These are phyloP conservation scores for Hysterium pulicare DNA, from an alignment of 2,329 filamentous ascomycete genomes.

Conservation along the genomic window DNA sequence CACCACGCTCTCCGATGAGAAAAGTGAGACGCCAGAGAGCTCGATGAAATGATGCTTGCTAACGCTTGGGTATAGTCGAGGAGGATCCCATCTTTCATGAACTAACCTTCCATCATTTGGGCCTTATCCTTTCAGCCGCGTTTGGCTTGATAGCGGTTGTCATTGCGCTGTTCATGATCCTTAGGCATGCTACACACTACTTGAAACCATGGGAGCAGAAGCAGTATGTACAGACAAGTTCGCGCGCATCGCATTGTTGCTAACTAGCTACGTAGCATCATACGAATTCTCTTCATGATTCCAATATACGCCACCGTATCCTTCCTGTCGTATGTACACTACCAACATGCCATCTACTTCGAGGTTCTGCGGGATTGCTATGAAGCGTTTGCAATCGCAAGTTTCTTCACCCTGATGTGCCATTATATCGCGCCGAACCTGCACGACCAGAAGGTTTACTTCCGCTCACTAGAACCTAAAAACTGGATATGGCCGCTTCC, in stretches of 20 bases:
- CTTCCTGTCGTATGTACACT: constrained; percentile 70
- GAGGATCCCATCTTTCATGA: constrained; percentile 53
- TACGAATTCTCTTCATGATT: constrained; percentile 85
- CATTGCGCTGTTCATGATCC: constrained; percentile 54
- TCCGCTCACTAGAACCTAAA: constrained; percentile 64
- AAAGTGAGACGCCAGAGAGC: constrained; percentile 25
- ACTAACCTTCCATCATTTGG: constrained; percentile 56
- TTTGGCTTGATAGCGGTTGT: constrained; percentile 52
- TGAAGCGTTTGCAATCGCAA: constrained; percentile 82
- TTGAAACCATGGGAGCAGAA: constrained; percentile 58
- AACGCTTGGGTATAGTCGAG: constrained; percentile 21
- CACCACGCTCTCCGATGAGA: constrained; percentile 46
- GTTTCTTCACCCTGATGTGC: constrained; percentile 80
- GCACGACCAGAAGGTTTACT: constrained; percentile 79
- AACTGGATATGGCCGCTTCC: constrained; percentile 73
- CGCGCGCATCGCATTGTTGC: constrained; percentile 1
- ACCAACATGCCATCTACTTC: constrained; percentile 76
- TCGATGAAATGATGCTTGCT: constrained; percentile 1
- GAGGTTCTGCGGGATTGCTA: constrained; percentile 80
- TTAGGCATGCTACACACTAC: constrained; percentile 59
- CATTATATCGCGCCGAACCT: constrained; percentile 75
- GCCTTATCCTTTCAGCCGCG: constrained; percentile 51
- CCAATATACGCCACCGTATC: constrained; percentile 75
- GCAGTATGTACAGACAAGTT: constrained; percentile 44
- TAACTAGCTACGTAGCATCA: constrained; percentile 56